Base-by-base conservation (phyloP, 257 asterid genomes). In the Lycium barbarum region DNA sequence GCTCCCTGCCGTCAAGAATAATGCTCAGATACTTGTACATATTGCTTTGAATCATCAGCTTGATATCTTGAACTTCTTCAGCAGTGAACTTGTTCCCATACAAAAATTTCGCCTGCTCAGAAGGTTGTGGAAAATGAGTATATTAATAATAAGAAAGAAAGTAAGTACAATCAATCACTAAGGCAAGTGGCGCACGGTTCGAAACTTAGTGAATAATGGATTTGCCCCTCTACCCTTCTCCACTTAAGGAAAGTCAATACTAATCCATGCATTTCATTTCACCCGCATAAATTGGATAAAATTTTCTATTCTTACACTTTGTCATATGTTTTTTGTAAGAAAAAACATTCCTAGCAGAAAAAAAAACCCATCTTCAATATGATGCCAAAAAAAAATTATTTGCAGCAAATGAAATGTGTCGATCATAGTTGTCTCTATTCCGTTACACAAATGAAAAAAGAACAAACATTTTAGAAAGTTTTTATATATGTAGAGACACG, bases 31-130 rank as follows among this genome's bases (percentile, higher is more conserved):
- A 96, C 85, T 88, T 94, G 91, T 96, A 96, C 92, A 94, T 87
- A 88, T 94, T 94, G 90, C 99, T 92, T 89, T 93, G 99, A 74
- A 96, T 93, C 98, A 96, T 93, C 84, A 94, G 96, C 92, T 96
- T 96, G 85, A 96, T 94, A 84, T 92, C 97, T 92, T 92, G 96
- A 85, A 89, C 89, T 86, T 96, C 99, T 88, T 93, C 96, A 43
- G 80, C 26, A 79, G 93, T 90, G 80, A 96, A 96, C 84, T 92
- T 94, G 91, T 89, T 94, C 84, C 95, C 97, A n/a, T 96, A 93
- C 78, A 93, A 76, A 88, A 93, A 88, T 81, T 96, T 96, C 79
- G 98, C 99, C 98, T 96, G 97, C 74, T 83, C 84, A 79, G 81
- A 65, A 67, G 59, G 84, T 58, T 58, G 54, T 80, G 2, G 35